Evolutionary conservation across 2,329 filamentous ascomycete genomes (phyloP).

Genomic region (Curvularia spicifera): DNA sequence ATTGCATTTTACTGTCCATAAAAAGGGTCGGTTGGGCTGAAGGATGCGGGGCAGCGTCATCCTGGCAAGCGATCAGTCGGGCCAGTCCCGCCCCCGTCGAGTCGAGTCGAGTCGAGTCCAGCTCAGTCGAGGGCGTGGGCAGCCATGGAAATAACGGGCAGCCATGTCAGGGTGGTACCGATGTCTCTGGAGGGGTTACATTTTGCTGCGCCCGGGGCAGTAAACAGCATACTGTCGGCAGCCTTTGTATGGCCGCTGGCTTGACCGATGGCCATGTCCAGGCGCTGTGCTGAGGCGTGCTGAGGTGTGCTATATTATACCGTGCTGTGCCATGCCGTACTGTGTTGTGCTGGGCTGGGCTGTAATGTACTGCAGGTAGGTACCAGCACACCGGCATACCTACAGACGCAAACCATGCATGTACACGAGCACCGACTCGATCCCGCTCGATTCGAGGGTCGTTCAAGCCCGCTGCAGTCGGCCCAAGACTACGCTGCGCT

Average conservation of each 20-base stretch:
- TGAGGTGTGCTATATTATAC: no score
- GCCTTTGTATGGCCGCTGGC: neutral
- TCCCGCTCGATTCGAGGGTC: neutral
- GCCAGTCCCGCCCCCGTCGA: neutral
- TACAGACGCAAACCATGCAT: no score
- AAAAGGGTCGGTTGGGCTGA: constrained; percentile 6
- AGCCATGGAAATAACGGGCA: neutral
- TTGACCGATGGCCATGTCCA: neutral
- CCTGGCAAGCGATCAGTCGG: constrained; percentile 11
- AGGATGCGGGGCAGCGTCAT: constrained; percentile 19
- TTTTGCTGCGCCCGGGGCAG: neutral
- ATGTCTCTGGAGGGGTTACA: neutral
- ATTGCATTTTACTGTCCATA: neutral
- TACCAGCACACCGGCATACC: no score
- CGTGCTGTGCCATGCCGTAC: no score
- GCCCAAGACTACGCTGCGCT: neutral
- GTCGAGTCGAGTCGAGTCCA: neutral
- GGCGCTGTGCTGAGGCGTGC: neutral
- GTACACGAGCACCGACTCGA: neutral
- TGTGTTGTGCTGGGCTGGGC: no score
- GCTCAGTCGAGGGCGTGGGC: neutral
- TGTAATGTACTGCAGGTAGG: no score
- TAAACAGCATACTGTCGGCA: neutral
- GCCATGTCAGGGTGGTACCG: constrained; percentile 2
- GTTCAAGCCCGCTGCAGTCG: neutral